Conservation (phyloP, 768 basidiomycete species). For the Guyanaporus albipodus region DNA sequence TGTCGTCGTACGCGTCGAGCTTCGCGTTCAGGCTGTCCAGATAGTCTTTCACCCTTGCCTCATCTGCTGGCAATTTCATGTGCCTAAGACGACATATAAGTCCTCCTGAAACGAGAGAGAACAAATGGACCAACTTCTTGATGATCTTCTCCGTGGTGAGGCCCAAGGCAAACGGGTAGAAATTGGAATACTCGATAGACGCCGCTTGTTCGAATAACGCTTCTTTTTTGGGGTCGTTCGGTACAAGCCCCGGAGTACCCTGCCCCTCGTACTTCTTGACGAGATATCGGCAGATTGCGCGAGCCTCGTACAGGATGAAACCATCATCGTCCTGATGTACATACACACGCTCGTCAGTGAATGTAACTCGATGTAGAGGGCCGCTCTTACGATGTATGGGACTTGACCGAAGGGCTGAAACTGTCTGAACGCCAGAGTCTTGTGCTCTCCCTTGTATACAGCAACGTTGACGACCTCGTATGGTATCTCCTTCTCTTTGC, state of each 20-base stretch:
- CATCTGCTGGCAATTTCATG: slow-evolving; percentile 12
- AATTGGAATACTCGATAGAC: slow-evolving; percentile 48
- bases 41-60: slow-evolving; percentile 21
- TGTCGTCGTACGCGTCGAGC: slow-evolving; percentile 49
- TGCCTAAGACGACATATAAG: slow-evolving; percentile 11
- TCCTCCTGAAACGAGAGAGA: not conserved
- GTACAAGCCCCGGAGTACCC: slow-evolving; percentile 33
- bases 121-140: slow-evolving; percentile 40
- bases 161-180: slow-evolving; percentile 43
- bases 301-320: slow-evolving; percentile 40
- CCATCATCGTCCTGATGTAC: slow-evolving; percentile 33
- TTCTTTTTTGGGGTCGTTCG: slow-evolving; percentile 30
- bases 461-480: slow-evolving; percentile 46
- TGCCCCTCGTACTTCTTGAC: slow-evolving; percentile 36
- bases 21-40: slow-evolving; percentile 31
- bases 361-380: too few relatives aligned
- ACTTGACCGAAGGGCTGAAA: slow-evolving; percentile 54
- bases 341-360: not conserved
- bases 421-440: slow-evolving; percentile 39
- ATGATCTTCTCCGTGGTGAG: slow-evolving; percentile 48
- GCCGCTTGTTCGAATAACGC: slow-evolving; percentile 51
- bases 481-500: slow-evolving; percentile 50
- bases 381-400: slow-evolving; percentile 29
- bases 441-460: slow-evolving; percentile 41
- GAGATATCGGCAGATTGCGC: slow-evolving; percentile 42